phyloP scores from a whole-genome alignment of 371 early-diverging fungal genomes.

The Lichtheimia corymbifera region DNA sequence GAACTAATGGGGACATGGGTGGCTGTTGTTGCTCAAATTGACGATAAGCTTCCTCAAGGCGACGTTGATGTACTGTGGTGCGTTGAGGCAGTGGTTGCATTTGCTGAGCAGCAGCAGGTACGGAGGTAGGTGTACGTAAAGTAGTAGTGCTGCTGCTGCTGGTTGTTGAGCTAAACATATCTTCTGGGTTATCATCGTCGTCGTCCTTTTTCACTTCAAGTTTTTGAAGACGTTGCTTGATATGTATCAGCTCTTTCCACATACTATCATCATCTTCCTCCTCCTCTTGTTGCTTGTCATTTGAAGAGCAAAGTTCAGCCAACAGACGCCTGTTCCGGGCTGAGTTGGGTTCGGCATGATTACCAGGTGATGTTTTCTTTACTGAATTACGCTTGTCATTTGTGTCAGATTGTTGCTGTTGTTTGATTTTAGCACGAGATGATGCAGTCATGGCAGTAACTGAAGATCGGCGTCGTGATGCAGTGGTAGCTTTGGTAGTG shows the following conservation, averaged over 20 bases:
- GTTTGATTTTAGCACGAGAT: no score
- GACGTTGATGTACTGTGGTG: slow-evolving; percentile 11
- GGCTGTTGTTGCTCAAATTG: slow-evolving; percentile 15
- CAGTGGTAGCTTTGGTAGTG: neutral
- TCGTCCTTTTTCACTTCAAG: slow-evolving; percentile 13
- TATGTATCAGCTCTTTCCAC: slow-evolving; percentile 13
- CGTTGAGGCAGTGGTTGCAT: slow-evolving; percentile 5
- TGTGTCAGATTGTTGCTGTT: neutral
- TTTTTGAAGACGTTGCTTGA: slow-evolving; percentile 15
- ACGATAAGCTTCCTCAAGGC: slow-evolving; percentile 9
- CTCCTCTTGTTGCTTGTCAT: neutral
- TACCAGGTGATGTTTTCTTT: neutral
- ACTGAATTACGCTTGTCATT: neutral
- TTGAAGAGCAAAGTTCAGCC: neutral
- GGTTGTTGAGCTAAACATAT: neutral
- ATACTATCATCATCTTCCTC: slow-evolving; percentile 3
- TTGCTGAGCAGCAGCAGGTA: slow-evolving; percentile 6
- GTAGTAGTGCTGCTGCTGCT: slow-evolving; percentile 2
- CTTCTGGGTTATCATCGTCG: neutral
- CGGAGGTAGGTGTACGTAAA: neutral
- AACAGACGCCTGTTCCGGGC: neutral
- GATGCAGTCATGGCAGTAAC: neutral
- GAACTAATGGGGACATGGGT: neutral
- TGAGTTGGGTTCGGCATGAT: neutral
- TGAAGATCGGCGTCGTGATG: neutral